phyloP scores from a whole-genome alignment of 345 rosid species.

The Kernera saxatilis region DNA sequence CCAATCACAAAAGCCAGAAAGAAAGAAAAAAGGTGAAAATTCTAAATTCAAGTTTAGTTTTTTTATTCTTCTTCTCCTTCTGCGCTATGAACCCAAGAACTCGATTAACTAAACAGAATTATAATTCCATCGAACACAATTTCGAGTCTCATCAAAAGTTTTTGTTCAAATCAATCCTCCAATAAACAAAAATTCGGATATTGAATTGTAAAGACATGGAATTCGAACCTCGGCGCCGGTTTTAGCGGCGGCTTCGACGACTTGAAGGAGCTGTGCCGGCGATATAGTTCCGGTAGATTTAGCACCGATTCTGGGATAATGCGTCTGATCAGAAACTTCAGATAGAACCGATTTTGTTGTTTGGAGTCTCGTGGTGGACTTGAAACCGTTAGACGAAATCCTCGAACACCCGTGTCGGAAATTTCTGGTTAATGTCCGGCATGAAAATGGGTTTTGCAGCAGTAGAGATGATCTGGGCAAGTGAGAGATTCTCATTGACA shows the following conservation, averaged over 20 bases:
- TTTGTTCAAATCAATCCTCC: background rate
- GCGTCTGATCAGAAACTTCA: slow-evolving; percentile 38
- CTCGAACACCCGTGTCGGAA: slow-evolving; percentile 27
- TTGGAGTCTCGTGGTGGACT: slow-evolving; percentile 6
- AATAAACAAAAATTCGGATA: background rate
- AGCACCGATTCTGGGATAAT: slow-evolving; percentile 58
- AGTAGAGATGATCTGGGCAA: slow-evolving; percentile 33
- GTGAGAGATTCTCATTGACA: slow-evolving; percentile 37
- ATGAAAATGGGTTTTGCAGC: slow-evolving; percentile 17
- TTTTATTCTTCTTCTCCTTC: background rate
- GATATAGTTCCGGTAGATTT: slow-evolving; percentile 63
- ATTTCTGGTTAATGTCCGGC: background rate
- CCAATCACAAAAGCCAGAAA: background rate
- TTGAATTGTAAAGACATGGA: background rate
- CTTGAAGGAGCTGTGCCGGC: slow-evolving; percentile 56
- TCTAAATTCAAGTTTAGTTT: background rate
- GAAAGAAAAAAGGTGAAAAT: background rate
- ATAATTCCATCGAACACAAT: background rate
- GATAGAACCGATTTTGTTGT: slow-evolving; percentile 49
- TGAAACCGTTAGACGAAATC: slow-evolving; percentile 7
- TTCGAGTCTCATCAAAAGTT: background rate
- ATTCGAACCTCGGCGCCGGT: slow-evolving; percentile 75
- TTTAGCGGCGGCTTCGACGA: slow-evolving; percentile 78
- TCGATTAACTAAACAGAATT: no score
- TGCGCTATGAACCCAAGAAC: background rate